A percentile compares a stretch with the other conserved stretches of the same genome.
Evolutionary conservation across 768 basidiomycete genomes (phyloP).

Genomic region (Chalciporus chontae): DNA sequence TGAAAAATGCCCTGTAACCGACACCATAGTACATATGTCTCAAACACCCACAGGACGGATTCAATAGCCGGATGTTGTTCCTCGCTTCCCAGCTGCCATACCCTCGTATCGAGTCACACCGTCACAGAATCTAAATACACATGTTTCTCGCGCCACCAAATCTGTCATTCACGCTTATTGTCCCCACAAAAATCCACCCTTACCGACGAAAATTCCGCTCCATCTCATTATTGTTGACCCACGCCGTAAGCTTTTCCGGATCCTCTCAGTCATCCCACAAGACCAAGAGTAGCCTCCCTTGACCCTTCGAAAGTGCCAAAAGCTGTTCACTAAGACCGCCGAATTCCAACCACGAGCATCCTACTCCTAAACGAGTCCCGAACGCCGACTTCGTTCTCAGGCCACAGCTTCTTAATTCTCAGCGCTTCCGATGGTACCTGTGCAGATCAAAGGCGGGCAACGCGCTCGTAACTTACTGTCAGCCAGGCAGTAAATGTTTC

Average conservation of each 20-base stretch:
- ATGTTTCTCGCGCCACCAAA: not conserved
- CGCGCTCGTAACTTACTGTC: too few relatives aligned
- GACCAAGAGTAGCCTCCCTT: not conserved
- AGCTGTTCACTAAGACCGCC: too few relatives aligned
- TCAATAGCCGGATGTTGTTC: not conserved
- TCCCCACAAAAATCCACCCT: not conserved
- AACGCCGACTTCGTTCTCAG: conserved; percentile 1
- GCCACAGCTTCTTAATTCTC: not conserved
- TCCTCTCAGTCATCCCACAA: too few relatives aligned
- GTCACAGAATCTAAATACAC: not conserved
- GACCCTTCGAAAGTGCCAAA: too few relatives aligned
- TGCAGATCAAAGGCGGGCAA: not conserved
- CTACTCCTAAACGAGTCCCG: not conserved
- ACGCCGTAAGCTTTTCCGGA: too few relatives aligned
- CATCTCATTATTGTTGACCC: too few relatives aligned
- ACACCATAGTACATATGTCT: too few relatives aligned
- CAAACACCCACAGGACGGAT: not conserved
- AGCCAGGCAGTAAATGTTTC: too few relatives aligned
- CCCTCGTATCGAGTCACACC: not conserved
- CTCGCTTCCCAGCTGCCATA: conserved; percentile 5
- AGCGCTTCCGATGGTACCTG: not conserved
- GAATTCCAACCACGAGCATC: not conserved
- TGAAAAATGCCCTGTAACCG: not conserved
- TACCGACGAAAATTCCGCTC: too few relatives aligned
- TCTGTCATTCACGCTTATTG: not conserved